These are phyloP conservation scores for Pezicula rhizophila DNA, from an alignment of 2,329 filamentous ascomycete genomes.

Conservation along the genomic window DNA sequence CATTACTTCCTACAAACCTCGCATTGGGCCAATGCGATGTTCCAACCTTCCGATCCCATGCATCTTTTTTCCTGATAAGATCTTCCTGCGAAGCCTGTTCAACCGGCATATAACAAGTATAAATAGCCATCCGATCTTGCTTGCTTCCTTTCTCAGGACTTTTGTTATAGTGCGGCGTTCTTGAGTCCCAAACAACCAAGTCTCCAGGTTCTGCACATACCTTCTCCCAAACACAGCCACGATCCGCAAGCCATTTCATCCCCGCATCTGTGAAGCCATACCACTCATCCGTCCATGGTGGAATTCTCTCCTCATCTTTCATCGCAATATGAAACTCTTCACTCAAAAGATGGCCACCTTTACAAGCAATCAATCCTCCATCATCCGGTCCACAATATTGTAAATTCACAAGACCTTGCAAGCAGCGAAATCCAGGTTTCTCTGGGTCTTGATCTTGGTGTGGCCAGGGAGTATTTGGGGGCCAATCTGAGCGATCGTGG, in stretches of 20 bases:
- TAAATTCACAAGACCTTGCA: conserved; percentile 37
- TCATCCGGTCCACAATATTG: conserved; percentile 23
- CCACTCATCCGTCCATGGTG: conserved; percentile 10
- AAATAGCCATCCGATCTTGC: conserved; percentile 29
- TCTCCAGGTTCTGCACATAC: conserved; percentile 34
- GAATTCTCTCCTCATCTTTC: conserved; percentile 1
- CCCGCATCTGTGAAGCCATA: conserved; percentile 31
- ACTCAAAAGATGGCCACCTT: conserved; percentile 18
- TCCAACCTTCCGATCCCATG: conserved; percentile 30
- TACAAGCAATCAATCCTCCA: conserved; percentile 25
- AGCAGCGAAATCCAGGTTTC: conserved; percentile 32
- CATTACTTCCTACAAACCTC: background rate
- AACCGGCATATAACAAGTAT: conserved; percentile 36
- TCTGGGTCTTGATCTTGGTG: conserved; percentile 32
- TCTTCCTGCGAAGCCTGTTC: conserved; percentile 32
- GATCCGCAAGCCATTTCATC: conserved; percentile 31
- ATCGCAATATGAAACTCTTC: conserved; percentile 14
- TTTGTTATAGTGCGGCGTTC: conserved; percentile 34
- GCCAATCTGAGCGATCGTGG: background rate
- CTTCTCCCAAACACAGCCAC: conserved; percentile 29
- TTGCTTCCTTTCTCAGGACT: conserved; percentile 27
- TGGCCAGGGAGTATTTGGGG: conserved; percentile 27
- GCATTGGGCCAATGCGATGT: conserved; percentile 35
- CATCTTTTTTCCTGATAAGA: conserved; percentile 33
- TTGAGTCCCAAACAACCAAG: conserved; percentile 19